Conservation (phyloP, 164 flowering plant genomes). For the Berberis thunbergii region DNA sequence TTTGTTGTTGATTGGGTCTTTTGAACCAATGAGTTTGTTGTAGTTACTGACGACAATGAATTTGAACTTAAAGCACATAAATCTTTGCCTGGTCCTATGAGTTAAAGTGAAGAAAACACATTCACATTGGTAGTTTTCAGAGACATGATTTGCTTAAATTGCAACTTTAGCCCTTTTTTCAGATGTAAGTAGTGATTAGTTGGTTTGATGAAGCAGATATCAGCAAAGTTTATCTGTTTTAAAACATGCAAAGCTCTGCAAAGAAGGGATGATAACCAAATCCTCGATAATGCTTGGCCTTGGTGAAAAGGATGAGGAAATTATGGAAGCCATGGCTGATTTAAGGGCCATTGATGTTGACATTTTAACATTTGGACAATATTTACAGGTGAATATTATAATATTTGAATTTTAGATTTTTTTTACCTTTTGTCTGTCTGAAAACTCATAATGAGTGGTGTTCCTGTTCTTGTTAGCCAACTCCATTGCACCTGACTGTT, state of each 20-base stretch:
- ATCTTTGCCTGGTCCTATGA: too few relatives aligned
- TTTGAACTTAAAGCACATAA: too few relatives aligned
- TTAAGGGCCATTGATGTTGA: slow-evolving; percentile 82
- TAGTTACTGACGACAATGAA: too few relatives aligned
- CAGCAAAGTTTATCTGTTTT: slow-evolving; percentile 83
- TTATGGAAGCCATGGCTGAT: slow-evolving; percentile 79
- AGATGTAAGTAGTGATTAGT: not conserved
- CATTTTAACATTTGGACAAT: slow-evolving; percentile 89
- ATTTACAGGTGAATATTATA: slow-evolving; percentile 6
- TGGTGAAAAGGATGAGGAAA: slow-evolving; percentile 85
- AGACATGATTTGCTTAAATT: too few relatives aligned
- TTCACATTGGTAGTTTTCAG: too few relatives aligned
- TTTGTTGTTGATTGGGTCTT: too few relatives aligned
- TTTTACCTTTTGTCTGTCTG: not conserved
- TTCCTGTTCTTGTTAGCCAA: slow-evolving; percentile 50
- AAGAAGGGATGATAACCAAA: slow-evolving; percentile 84
- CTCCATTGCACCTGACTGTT: slow-evolving; percentile 89
- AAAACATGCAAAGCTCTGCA: slow-evolving; percentile 68
- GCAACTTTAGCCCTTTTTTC: too few relatives aligned
- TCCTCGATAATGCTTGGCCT: slow-evolving; percentile 95
- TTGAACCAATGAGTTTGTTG: too few relatives aligned
- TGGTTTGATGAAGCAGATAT: slow-evolving; percentile 41
- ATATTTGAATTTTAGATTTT: not conserved
- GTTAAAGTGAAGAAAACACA: not conserved
- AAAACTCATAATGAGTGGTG: not conserved